Evolutionary conservation across 2,329 filamentous ascomycete species (phyloP).

Genomic region (Trichoderma breve): DNA sequence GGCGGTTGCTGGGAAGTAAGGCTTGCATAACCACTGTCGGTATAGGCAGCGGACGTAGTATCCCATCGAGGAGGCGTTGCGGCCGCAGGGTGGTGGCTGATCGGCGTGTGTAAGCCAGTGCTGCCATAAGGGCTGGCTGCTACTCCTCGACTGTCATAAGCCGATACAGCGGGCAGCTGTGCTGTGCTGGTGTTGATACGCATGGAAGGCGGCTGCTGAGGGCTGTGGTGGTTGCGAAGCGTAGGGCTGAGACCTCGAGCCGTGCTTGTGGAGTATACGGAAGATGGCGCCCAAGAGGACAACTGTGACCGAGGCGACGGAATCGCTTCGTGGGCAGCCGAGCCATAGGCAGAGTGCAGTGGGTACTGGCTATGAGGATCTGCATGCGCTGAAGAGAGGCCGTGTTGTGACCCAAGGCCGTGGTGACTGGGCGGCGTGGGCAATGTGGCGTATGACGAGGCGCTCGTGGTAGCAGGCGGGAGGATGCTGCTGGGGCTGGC

Average conservation of each 20-base stretch:
- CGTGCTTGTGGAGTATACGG: constrained; percentile 34
- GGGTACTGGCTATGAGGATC: constrained; percentile 40
- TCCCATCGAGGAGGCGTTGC: constrained; percentile 45
- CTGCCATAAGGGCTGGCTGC: constrained; percentile 38
- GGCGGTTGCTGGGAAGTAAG: constrained; percentile 38
- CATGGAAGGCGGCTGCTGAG: constrained; percentile 36
- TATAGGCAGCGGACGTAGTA: constrained; percentile 38
- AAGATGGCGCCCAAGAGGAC: constrained; percentile 47
- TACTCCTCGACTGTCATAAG: constrained; percentile 39
- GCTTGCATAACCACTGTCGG: constrained; percentile 40
- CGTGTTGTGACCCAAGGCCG: constrained; percentile 32
- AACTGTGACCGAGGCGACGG: constrained; percentile 50
- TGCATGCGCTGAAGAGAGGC: constrained; percentile 29
- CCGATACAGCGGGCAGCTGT: constrained; percentile 40
- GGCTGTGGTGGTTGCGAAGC: constrained; percentile 36
- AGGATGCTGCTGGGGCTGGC: constrained; percentile 45
- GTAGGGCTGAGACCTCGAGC: constrained; percentile 44
- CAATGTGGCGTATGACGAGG: constrained; percentile 42
- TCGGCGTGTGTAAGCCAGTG: constrained; percentile 40
- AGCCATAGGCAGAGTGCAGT: constrained; percentile 37
- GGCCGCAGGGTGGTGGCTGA: constrained; percentile 38
- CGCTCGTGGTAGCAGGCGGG: constrained; percentile 40
- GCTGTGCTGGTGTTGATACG: constrained; percentile 37
- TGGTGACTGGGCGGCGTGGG: constrained; percentile 47
- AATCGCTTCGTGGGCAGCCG: constrained; percentile 45